Percentiles rank a stretch among this genome's conserved stretches.
These are phyloP conservation scores for Chlorella sp. DNA, from an alignment of 139 green algal genomes.

Conservation along the genomic window DNA sequence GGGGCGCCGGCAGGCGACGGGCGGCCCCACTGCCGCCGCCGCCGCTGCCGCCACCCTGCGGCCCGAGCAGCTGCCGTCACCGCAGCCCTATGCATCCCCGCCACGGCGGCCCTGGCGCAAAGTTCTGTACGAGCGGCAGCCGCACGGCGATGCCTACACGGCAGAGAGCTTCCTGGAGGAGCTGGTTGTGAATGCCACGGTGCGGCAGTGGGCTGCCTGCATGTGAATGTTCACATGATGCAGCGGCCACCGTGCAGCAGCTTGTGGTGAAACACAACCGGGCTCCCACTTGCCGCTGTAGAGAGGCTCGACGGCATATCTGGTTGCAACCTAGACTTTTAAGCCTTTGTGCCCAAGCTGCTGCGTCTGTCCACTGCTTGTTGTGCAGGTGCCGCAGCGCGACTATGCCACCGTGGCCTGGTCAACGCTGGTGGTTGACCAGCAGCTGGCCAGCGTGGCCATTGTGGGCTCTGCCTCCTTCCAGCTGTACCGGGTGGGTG, in stretches of 20 bases:
- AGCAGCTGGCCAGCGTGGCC: conserved; percentile 78
- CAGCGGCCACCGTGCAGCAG: conserved; percentile 40
- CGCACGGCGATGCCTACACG: conserved; percentile 74
- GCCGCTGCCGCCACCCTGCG: no score
- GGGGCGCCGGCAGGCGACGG: no score
- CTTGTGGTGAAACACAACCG: no score
- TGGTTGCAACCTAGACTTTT: no score
- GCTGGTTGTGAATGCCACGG: conserved; percentile 60
- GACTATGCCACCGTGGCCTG: conserved; percentile 67
- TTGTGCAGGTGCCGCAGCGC: conserved; percentile 18
- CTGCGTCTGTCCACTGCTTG: no score
- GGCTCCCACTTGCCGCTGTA: no score
- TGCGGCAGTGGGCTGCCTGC: conserved; percentile 30
- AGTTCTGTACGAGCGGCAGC: conserved; percentile 52
- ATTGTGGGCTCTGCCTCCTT: conserved; percentile 57
- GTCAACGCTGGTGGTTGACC: conserved; percentile 67
- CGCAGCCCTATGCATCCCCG: not conserved
- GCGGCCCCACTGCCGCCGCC: no score
- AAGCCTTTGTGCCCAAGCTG: conserved; percentile 43
- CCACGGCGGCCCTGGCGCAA: conserved; percentile 23
- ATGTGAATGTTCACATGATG: no score
- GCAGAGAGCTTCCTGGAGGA: conserved; percentile 72
- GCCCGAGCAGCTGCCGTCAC: no score
- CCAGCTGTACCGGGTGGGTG: conserved; percentile 54
- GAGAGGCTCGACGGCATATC: no score